A percentile compares a stretch with the other conserved stretches of the same genome.
These are phyloP conservation scores for Macadamia tetraphylla DNA, from an alignment of 164 flowering plant genomes.

Conservation along the genomic window DNA sequence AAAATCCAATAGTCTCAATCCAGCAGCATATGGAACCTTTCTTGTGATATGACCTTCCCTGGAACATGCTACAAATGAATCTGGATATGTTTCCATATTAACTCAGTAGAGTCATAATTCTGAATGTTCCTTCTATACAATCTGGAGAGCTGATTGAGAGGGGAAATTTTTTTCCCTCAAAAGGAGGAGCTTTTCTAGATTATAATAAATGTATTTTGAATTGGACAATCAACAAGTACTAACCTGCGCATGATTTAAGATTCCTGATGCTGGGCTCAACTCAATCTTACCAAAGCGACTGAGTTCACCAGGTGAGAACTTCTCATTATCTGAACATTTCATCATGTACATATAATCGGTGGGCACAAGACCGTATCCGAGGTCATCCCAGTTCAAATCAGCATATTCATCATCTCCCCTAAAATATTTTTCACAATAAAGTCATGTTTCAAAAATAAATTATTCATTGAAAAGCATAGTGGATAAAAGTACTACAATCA, in stretches of 20 bases:
- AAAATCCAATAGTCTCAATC: background rate
- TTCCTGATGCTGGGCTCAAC: conserved; percentile 74
- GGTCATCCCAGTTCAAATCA: conserved; percentile 63
- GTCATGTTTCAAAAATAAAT: background rate
- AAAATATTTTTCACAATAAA: background rate
- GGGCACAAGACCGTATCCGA: conserved; percentile 54
- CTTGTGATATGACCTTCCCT: background rate
- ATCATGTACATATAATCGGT: conserved; percentile 73
- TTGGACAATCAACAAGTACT: background rate
- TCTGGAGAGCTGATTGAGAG: background rate
- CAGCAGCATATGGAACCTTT: background rate
- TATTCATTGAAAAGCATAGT: background rate
- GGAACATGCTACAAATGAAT: background rate
- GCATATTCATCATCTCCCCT: conserved; percentile 32
- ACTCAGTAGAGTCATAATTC: too few relatives aligned
- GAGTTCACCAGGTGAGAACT: conserved; percentile 43
- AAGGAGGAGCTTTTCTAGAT: background rate
- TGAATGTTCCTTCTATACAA: background rate
- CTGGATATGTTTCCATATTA: too few relatives aligned
- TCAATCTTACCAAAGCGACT: conserved; percentile 52
- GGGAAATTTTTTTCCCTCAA: background rate
- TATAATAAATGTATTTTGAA: background rate
- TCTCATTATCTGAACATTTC: conserved; percentile 36
- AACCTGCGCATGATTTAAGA: conserved; percentile 81
- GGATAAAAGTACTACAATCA: background rate